phyloP scores from a whole-genome alignment of 805 yeast species.

The Metschnikowia bowlesiae region DNA sequence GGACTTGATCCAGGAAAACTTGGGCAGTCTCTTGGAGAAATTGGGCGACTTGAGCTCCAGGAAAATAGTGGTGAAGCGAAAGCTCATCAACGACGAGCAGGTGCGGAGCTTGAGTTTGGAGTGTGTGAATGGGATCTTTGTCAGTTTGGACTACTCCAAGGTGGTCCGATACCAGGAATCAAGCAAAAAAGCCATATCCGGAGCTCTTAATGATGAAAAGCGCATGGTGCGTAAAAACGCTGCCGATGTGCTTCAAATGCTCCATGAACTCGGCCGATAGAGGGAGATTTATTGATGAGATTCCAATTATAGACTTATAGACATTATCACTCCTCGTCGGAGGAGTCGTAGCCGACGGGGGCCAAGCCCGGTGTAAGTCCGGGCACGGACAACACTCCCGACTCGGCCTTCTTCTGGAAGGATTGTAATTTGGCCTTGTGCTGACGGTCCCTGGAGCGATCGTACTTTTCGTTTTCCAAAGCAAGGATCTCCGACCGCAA shows the following conservation, averaged over 20 bases:
- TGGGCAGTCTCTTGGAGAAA: conserved; percentile 53
- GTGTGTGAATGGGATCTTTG: conserved; percentile 45
- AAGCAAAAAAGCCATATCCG: conserved; percentile 45
- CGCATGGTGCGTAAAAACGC: conserved; percentile 73
- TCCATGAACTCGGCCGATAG: conserved; percentile 46
- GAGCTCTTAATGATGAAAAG: conserved; percentile 65
- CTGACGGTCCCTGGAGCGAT: conserved; percentile 22
- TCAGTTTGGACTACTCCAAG: conserved; percentile 29
- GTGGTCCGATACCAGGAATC: conserved; percentile 49
- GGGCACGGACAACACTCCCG: conserved; percentile 44
- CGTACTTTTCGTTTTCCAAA: conserved; percentile 19
- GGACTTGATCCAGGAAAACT: conserved; percentile 47
- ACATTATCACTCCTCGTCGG: conserved; percentile 19
- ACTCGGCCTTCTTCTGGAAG: conserved; percentile 37
- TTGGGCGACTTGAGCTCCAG: conserved; percentile 38
- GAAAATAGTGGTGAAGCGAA: conserved; percentile 13
- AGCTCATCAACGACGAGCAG: conserved; percentile 35
- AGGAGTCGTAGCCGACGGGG: conserved; percentile 54
- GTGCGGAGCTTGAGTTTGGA: conserved; percentile 56
- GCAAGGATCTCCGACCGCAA: conserved; percentile 26
- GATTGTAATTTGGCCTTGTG: conserved; percentile 18
- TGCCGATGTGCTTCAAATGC: conserved; percentile 74
- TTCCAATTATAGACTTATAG: conserved; percentile 13
- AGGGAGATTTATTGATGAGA: not conserved
- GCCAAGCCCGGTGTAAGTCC: conserved; percentile 86